phyloP scores from a whole-genome alignment of 2,329 filamentous ascomycete genomes.

The Penicillium sp. region DNA sequence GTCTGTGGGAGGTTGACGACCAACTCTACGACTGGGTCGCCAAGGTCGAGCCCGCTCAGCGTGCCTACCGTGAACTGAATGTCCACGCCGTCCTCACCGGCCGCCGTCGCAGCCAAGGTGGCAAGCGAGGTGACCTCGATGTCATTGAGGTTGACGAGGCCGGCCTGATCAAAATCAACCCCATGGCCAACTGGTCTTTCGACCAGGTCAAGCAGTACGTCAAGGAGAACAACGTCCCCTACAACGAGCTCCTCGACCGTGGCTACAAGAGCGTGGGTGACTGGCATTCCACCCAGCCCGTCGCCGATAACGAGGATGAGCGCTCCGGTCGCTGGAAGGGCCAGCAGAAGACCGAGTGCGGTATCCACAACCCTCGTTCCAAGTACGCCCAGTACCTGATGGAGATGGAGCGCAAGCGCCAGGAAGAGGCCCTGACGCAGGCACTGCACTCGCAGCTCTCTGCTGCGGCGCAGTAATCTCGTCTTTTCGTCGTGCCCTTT shows the following conservation, averaged over 20 bases:
- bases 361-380: slow-evolving; percentile 96
- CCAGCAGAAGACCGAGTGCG: slow-evolving; percentile 92
- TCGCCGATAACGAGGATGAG: slow-evolving; percentile 90
- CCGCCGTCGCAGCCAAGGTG: slow-evolving; percentile 85
- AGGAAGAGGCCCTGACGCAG: slow-evolving; percentile 54
- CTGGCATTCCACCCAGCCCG: slow-evolving; percentile 94
- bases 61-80: slow-evolving; percentile 81
- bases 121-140: slow-evolving; percentile 82
- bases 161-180: slow-evolving; percentile 95
- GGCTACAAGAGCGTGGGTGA: slow-evolving; percentile 99
- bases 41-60: slow-evolving; percentile 94
- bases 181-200: slow-evolving; percentile 91
- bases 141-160: slow-evolving; percentile 91
- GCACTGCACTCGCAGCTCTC: slow-evolving; percentile 40
- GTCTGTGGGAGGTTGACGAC: slow-evolving; percentile 78
- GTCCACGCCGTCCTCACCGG: slow-evolving; percentile 91
- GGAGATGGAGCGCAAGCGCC: slow-evolving; percentile 67
- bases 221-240: slow-evolving; percentile 80
- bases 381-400: slow-evolving; percentile 82
- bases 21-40: slow-evolving; percentile 95
- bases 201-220: slow-evolving; percentile 85
- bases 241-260: slow-evolving; percentile 83
- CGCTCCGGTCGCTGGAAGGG: slow-evolving; percentile 96
- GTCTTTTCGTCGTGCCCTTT: neutral
- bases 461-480: slow-evolving; percentile 27